Conservation (phyloP, 768 basidiomycete genomes). For the Rhodotorula sphaerocarpa region DNA sequence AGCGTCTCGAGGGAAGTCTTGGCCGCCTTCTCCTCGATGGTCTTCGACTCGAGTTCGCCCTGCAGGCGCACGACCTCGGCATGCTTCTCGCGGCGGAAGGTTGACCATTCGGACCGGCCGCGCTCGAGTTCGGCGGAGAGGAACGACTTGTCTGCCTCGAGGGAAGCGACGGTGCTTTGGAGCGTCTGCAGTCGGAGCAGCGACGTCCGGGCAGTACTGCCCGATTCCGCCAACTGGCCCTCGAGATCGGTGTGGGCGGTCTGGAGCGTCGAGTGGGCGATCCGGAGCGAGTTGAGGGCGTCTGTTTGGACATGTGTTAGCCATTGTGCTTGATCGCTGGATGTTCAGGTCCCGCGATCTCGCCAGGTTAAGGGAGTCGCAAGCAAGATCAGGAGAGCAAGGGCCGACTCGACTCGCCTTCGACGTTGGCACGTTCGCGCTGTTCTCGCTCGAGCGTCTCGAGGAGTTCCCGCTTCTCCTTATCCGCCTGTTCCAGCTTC, state of each 20-base stretch:
- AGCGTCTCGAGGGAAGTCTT: constrained; percentile 64
- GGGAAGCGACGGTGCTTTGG: constrained; percentile 49
- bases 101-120: constrained; percentile 39
- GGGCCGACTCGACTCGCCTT: constrained; percentile 51
- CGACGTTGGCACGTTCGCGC: constrained; percentile 62
- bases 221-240: constrained; percentile 15
- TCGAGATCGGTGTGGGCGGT: constrained; percentile 45
- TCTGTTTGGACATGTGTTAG: constrained; percentile 10
- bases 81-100: constrained; percentile 45
- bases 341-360: constrained; percentile 16
- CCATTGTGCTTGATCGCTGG: constrained; percentile 9
- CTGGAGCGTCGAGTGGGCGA: constrained; percentile 59
- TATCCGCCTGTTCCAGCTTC: constrained; percentile 57
- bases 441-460: constrained; percentile 73
- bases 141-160: constrained; percentile 75
- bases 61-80: constrained; percentile 69
- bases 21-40: constrained; percentile 58
- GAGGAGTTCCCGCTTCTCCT: constrained; percentile 83
- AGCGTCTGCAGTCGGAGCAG: constrained; percentile 31
- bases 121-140: constrained; percentile 58
- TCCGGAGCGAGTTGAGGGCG: constrained; percentile 62
- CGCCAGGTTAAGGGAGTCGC: constrained; percentile 31
- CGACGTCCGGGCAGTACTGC: constrained; percentile 8
- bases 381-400: not conserved
- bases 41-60: constrained; percentile 63